These are phyloP conservation scores for Penicillium sp. DNA, from an alignment of 2,329 filamentous ascomycete species.

Conservation along the genomic window DNA sequence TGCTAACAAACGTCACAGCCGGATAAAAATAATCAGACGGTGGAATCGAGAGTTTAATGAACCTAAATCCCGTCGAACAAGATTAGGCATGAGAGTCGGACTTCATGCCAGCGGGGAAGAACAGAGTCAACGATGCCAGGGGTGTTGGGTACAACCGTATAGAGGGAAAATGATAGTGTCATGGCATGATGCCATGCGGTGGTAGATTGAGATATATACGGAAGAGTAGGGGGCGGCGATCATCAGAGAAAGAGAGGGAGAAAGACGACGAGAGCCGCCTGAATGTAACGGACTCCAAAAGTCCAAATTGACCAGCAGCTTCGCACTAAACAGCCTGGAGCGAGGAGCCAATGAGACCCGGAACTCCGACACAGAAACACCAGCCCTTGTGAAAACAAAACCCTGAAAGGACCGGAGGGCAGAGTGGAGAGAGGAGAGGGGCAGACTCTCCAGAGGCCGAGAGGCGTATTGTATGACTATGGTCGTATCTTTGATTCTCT, in stretches of 20 bases:
- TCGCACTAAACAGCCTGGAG: not conserved
- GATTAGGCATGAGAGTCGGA: conserved; percentile 13
- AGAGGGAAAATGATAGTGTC: not conserved
- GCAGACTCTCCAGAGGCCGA: no score
- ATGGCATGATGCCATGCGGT: not conserved
- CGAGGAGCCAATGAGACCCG: not conserved
- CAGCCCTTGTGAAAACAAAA: conserved; percentile 6
- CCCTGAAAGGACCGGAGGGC: conserved; percentile 14
- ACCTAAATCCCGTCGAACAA: conserved; percentile 9
- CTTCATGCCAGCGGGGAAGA: conserved; percentile 10
- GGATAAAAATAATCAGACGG: conserved; percentile 3
- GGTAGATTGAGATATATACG: not conserved
- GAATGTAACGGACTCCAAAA: not conserved
- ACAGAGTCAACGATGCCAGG: conserved; percentile 1
- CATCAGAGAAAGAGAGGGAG: not conserved
- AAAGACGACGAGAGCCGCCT: not conserved
- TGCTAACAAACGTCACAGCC: conserved; percentile 14
- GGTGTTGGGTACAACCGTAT: not conserved
- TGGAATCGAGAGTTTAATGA: not conserved
- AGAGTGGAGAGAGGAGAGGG: not conserved
- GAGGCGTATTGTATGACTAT: conserved; percentile 14
- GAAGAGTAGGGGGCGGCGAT: not conserved
- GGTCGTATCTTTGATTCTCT: conserved; percentile 13
- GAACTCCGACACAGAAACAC: not conserved
- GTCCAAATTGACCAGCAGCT: not conserved